These are phyloP conservation scores for Decorospora gaudefroyi DNA, from an alignment of 2,329 filamentous ascomycete species.

Conservation along the genomic window DNA sequence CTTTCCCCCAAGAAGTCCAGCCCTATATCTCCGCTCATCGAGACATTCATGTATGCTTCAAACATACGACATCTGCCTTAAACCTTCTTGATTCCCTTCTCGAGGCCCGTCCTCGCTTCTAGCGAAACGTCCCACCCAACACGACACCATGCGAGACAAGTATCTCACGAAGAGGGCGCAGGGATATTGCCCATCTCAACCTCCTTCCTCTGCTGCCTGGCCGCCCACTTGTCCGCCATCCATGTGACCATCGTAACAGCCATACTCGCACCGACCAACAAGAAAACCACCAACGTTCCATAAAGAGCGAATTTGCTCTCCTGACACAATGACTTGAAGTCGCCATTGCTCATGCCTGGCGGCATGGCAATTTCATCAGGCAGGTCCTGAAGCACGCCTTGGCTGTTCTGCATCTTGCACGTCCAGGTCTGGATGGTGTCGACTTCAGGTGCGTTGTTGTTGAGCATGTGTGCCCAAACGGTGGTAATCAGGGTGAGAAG, in stretches of 20 bases:
- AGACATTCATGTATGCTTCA: too few species aligned
- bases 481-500: conserved; percentile 50
- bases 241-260: conserved; percentile 43
- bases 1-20: neutral
- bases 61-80: neutral
- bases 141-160: neutral
- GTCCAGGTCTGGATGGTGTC: conserved; percentile 50
- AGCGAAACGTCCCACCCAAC: neutral
- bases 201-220: conserved; percentile 42
- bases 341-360: conserved; percentile 40
- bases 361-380: conserved; percentile 30
- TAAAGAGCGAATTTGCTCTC: conserved; percentile 54
- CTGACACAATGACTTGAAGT: conserved; percentile 48
- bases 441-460: conserved; percentile 38
- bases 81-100: neutral
- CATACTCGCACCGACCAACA: conserved; percentile 46
- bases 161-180: conserved; percentile 1
- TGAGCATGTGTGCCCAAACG: conserved; percentile 48
- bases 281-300: conserved; percentile 49
- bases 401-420: conserved; percentile 44
- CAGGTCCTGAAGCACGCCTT: conserved; percentile 19
- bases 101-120: neutral
- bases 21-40: neutral
- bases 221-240: conserved; percentile 46
- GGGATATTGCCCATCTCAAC: conserved; percentile 29